Conservation (phyloP, 139 green algal species). For the Pleodorina starrii region DNA sequence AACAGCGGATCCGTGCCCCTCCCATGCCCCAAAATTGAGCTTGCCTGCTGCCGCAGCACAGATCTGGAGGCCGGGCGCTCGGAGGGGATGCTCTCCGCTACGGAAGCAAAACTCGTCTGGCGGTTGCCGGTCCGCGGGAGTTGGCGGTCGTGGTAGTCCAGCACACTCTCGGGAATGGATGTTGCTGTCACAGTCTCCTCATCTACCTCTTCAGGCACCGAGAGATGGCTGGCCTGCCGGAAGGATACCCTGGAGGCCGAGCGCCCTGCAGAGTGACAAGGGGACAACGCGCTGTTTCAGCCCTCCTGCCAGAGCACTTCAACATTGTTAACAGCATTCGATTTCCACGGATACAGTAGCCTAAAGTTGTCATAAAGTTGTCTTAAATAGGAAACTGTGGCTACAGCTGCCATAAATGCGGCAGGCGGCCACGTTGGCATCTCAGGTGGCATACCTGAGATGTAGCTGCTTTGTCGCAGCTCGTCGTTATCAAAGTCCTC, state of each 20-base stretch:
- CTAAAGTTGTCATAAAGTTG: too few species aligned
- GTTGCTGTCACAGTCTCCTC: neutral
- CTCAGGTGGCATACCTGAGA: neutral
- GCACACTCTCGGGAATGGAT: neutral
- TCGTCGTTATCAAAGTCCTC: constrained; percentile 39
- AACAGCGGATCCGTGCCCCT: too few species aligned
- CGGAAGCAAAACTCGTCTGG: neutral
- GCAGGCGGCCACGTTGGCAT: too few species aligned
- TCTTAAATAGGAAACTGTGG: too few species aligned
- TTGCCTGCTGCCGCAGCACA: neutral
- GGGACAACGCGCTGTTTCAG: too few species aligned
- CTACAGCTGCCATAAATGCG: too few species aligned
- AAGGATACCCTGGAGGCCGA: neutral
- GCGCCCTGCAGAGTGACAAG: neutral
- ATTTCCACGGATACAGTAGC: too few species aligned
- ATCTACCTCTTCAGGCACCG: neutral
- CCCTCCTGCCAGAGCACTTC: too few species aligned
- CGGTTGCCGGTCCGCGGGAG: neutral
- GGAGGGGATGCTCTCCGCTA: constrained; percentile 13
- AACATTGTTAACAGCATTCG: too few species aligned
- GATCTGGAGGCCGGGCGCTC: neutral
- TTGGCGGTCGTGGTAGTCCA: neutral
- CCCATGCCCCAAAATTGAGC: neutral
- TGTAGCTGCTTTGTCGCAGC: neutral
- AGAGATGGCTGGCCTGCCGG: constrained; percentile 12